Conservation (phyloP, 2,329 filamentous ascomycete species). For the Macrophomina pseudophaseolina region DNA sequence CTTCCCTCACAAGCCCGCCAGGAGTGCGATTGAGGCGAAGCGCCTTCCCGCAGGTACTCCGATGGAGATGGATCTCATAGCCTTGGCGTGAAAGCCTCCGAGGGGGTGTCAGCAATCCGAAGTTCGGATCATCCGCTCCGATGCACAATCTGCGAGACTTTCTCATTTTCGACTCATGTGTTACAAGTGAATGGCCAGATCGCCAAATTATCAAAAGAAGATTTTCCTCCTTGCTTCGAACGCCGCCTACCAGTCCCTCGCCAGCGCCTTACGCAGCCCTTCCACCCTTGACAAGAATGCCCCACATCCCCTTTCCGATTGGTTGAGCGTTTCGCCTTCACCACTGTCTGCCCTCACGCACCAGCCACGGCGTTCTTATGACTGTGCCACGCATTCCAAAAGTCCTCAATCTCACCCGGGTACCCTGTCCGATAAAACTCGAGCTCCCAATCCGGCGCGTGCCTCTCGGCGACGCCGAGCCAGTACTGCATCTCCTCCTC, state of each 20-base stretch:
- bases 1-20: constrained; percentile 5
- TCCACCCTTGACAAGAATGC: no score
- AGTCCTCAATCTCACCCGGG: constrained; percentile 38
- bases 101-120: no score
- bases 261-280: no score
- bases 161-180: no score
- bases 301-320: no score
- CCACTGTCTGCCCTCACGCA: neutral
- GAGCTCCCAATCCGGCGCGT: constrained; percentile 47
- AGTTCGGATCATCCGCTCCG: no score
- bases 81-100: neutral
- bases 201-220: no score
- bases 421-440: constrained; percentile 45
- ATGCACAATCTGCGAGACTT: no score
- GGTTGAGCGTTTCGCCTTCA: no score
- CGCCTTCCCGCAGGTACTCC: neutral
- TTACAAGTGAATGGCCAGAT: no score
- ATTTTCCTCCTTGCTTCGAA: no score
- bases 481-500: constrained; percentile 45
- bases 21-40: constrained; percentile 8
- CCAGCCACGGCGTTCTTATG: neutral
- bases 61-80: constrained; percentile 16
- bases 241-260: no score
- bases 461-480: constrained; percentile 44
- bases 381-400: constrained; percentile 11